phyloP scores from a whole-genome alignment of 2,329 filamentous ascomycete genomes.

The Anthostomella pinea region DNA sequence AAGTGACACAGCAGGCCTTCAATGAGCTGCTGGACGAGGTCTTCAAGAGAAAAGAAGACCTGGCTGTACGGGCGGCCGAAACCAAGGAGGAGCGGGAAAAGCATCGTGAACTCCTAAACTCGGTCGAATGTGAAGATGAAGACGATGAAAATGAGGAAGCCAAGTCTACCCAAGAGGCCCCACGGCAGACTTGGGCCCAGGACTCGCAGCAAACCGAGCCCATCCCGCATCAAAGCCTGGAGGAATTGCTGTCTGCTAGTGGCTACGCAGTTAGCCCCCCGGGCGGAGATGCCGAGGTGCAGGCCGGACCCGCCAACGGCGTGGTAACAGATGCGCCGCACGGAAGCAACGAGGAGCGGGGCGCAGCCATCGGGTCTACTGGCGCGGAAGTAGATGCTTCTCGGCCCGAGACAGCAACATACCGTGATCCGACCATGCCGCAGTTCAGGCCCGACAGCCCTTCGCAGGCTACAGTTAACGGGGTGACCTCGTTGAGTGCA shows the following conservation, averaged over 20 bases:
- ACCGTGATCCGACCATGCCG: conserved; percentile 62
- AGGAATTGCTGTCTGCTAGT: conserved; percentile 41
- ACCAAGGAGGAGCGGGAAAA: conserved; percentile 61
- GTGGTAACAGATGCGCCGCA: too few species aligned
- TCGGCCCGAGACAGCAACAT: conserved; percentile 17
- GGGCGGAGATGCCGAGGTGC: conserved; percentile 12
- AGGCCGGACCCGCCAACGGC: conserved; percentile 10
- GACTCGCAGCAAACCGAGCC: conserved; percentile 6
- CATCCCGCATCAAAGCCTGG: conserved; percentile 30
- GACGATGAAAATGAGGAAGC: conserved; percentile 20
- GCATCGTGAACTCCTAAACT: conserved; percentile 48
- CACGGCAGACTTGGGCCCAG: conserved; percentile 10
- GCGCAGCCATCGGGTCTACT: too few species aligned
- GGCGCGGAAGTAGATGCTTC: conserved; percentile 3
- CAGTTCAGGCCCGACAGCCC: conserved; percentile 62
- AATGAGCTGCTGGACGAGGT: conserved; percentile 88
- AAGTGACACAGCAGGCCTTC: conserved; percentile 87
- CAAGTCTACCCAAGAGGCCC: conserved; percentile 6
- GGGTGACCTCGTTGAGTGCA: too few species aligned
- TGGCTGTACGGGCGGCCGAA: conserved; percentile 64
- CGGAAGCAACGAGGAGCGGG: too few species aligned
- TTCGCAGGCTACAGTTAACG: too few species aligned
- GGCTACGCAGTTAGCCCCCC: conserved; percentile 42
- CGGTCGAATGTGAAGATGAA: conserved; percentile 37
- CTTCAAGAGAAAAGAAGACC: conserved; percentile 77